A percentile compares a stretch with the other conserved stretches of the same genome.
Conservation (phyloP, 1,139 yeast species). For the Wickerhamomyces sp. region DNA sequence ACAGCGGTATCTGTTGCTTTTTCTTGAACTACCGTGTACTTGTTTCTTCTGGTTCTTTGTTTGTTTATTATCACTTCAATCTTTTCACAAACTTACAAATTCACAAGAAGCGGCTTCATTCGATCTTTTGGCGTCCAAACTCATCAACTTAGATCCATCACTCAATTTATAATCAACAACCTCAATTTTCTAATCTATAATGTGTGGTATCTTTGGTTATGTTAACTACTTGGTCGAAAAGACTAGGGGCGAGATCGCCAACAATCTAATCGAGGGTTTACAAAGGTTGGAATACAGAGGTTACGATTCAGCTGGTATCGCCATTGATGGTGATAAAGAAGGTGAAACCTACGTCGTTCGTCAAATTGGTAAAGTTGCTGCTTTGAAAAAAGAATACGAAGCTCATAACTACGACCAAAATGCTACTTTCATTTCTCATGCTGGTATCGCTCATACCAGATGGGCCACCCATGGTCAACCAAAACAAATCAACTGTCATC, state of each 20-base stretch:
- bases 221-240: constrained; percentile 92
- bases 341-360: constrained; percentile 67
- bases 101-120: too few relatives aligned
- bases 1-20: too few relatives aligned
- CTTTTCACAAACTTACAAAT: too few relatives aligned
- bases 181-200: constrained; percentile 6
- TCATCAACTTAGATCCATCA: background rate
- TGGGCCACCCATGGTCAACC: constrained; percentile 99
- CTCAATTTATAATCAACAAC: too few relatives aligned
- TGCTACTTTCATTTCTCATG: constrained; percentile 74
- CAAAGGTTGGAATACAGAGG: constrained; percentile 96
- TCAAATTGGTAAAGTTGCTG: constrained; percentile 88
- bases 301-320: constrained; percentile 95
- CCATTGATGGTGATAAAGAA: constrained; percentile 79
- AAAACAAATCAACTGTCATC: constrained; percentile 82
- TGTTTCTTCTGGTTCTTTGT: too few relatives aligned
- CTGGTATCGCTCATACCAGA: constrained; percentile 97
- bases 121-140: background rate
- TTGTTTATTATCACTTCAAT: too few relatives aligned
- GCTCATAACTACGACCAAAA: constrained; percentile 49
- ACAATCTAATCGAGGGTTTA: constrained; percentile 85
- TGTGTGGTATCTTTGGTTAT: constrained; percentile 97
- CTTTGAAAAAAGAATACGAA: constrained; percentile 66
- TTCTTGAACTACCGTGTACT: too few relatives aligned
- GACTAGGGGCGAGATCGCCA: constrained; percentile 87